phyloP scores from a whole-genome alignment of 1,284 basidiomycete genomes.

The Mycena sp. region DNA sequence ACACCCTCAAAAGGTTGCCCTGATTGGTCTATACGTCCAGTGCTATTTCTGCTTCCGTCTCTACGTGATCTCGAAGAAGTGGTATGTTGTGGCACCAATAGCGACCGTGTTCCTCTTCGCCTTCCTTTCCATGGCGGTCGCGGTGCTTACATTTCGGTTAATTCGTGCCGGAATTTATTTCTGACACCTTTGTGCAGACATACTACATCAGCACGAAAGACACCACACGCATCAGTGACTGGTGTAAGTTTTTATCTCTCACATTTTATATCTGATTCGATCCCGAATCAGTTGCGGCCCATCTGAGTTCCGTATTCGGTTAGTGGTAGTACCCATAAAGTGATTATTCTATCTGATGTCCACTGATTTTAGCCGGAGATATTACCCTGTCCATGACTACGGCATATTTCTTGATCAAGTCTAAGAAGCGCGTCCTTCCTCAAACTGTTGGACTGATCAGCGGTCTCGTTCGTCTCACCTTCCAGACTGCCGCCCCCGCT shows the following conservation, averaged over 20 bases:
- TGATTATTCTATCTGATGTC: too few relatives aligned
- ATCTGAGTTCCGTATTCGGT: constrained; percentile 47
- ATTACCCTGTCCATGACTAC: constrained; percentile 40
- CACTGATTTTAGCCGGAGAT: constrained; percentile 40
- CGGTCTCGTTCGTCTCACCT: constrained; percentile 45
- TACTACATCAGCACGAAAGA: constrained; percentile 17
- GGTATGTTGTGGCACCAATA: constrained; percentile 13
- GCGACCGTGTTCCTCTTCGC: constrained; percentile 10
- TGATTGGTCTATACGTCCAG: constrained; percentile 20
- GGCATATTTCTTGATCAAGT: constrained; percentile 44
- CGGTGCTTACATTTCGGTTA: background rate
- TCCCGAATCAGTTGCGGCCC: constrained; percentile 46
- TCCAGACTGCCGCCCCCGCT: constrained; percentile 45
- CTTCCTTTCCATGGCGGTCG: constrained; percentile 9
- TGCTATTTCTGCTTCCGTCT: constrained; percentile 22
- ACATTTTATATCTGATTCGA: too few relatives aligned
- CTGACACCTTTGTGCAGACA: background rate
- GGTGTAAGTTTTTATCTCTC: constrained; percentile 46
- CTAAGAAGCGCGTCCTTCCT: constrained; percentile 40
- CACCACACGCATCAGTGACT: constrained; percentile 31
- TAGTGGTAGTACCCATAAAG: constrained; percentile 5
- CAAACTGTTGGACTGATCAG: constrained; percentile 38
- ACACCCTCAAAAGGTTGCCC: constrained; percentile 27
- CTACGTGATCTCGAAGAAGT: constrained; percentile 15
- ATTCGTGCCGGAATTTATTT: too few relatives aligned